Evolutionary conservation across 1,284 basidiomycete species (phyloP).

Genomic region (Cryptococcus hybrid): DNA sequence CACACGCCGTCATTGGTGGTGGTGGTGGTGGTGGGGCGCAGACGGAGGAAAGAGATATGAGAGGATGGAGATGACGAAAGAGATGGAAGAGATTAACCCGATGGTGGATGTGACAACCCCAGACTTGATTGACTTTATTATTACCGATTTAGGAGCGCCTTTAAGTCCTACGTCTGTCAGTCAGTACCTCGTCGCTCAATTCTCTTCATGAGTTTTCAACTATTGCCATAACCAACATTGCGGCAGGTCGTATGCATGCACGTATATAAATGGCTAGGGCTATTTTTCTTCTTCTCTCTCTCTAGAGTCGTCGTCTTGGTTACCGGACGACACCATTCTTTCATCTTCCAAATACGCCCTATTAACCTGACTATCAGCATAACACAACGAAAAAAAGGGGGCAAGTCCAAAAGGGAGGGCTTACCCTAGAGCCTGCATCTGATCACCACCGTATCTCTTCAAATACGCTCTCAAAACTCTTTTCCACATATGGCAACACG

Average conservation of each 20-base stretch:
- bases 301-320: neutral
- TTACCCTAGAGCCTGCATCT: slow-evolving; percentile 70
- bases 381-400: too few relatives aligned
- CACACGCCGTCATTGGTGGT: neutral
- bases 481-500: slow-evolving; percentile 72
- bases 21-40: neutral
- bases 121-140: slow-evolving; percentile 50
- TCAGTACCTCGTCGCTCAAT: slow-evolving; percentile 51
- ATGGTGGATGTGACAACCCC: slow-evolving; percentile 53
- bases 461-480: slow-evolving; percentile 70
- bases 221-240: neutral
- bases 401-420: slow-evolving; percentile 9
- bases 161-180: slow-evolving; percentile 46
- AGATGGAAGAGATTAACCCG: slow-evolving; percentile 51
- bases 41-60: neutral
- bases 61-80: slow-evolving; percentile 44
- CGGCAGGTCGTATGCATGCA: neutral
- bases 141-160: slow-evolving; percentile 49
- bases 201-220: slow-evolving; percentile 26
- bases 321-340: slow-evolving; percentile 60
- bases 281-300: neutral
- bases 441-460: slow-evolving; percentile 61
- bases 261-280: neutral
- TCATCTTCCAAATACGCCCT: slow-evolving; percentile 83
- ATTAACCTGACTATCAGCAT: neutral